Percentiles rank a stretch among this genome's conserved stretches.
phyloP scores from a whole-genome alignment of 306 rosid genomes.

The Cucumis melo region DNA sequence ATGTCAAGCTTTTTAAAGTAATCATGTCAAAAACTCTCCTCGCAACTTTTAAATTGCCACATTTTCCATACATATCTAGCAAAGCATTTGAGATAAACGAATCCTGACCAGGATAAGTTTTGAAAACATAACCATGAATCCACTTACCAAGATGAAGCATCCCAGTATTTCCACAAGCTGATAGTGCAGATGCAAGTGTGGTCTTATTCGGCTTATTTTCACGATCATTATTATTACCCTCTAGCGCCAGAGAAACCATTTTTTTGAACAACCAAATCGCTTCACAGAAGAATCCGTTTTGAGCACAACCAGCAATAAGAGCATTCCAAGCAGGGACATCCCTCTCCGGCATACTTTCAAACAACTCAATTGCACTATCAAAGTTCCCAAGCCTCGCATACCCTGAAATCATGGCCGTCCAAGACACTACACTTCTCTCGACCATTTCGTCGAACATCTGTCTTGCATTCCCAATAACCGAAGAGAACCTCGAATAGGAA shows the following conservation, averaged over 20 bases:
- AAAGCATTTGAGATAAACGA: conserved; percentile 48
- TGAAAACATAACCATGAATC: conserved; percentile 55
- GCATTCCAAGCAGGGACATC: conserved; percentile 80
- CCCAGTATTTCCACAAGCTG: conserved; percentile 69
- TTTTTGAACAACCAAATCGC: conserved; percentile 47
- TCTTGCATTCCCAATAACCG: conserved; percentile 18
- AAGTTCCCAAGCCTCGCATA: conserved; percentile 47
- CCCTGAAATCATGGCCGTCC: conserved; percentile 64
- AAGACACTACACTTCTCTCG: conserved; percentile 46
- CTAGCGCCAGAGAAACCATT: conserved; percentile 24
- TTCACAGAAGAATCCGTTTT: conserved; percentile 53
- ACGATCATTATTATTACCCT: conserved; percentile 1
- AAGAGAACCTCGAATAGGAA: conserved; percentile 26
- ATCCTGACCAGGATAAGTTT: conserved; percentile 27
- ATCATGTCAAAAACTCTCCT: conserved; percentile 43
- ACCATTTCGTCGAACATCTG: conserved; percentile 60
- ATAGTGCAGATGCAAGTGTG: conserved; percentile 51
- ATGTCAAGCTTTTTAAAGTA: conserved; percentile 31
- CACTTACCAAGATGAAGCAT: conserved; percentile 73
- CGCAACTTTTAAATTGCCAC: conserved; percentile 49
- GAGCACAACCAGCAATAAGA: conserved; percentile 55
- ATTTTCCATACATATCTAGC: conserved; percentile 80
- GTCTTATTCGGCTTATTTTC: conserved; percentile 44
- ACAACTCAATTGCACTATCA: conserved; percentile 34
- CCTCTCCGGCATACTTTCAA: conserved; percentile 45